phyloP scores from a whole-genome alignment of 2,329 filamentous ascomycete species.

The Fusarium compactum region DNA sequence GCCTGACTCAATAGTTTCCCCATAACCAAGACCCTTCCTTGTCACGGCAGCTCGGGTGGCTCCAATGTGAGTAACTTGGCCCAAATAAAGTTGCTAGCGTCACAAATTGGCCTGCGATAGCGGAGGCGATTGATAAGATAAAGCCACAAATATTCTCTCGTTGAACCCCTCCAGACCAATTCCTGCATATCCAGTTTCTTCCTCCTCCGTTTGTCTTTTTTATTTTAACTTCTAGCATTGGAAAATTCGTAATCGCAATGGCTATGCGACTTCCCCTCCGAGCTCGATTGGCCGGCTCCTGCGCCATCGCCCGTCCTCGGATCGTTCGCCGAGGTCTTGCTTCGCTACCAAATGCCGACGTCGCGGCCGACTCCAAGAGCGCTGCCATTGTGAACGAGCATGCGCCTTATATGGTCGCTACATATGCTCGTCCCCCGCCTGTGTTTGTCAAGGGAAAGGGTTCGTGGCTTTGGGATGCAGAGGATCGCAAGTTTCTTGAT shows the following conservation, averaged over 20 bases:
- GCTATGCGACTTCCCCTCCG: constrained; percentile 56
- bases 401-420: constrained; percentile 92
- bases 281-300: constrained; percentile 52
- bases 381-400: constrained; percentile 79
- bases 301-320: constrained; percentile 43
- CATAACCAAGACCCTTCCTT: constrained; percentile 1
- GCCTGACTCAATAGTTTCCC: constrained; percentile 14
- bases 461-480: constrained; percentile 89
- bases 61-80: constrained; percentile 16
- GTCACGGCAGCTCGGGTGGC: constrained; percentile 12
- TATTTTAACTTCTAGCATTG: background rate
- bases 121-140: constrained; percentile 50
- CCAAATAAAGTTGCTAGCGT: constrained; percentile 24
- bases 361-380: constrained; percentile 78
- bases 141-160: constrained; percentile 42
- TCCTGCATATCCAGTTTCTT: background rate
- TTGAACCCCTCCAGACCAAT: constrained; percentile 18
- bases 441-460: constrained; percentile 92
- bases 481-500: constrained; percentile 90
- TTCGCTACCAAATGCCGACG: constrained; percentile 75
- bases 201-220: background rate
- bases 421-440: constrained; percentile 89
- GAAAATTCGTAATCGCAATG: constrained; percentile 48
- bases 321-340: constrained; percentile 50
- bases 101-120: constrained; percentile 43